Evolutionary conservation across 306 rosid genomes (phyloP), one percentile per base, ranked within the genome.

Genomic region (Carpinus fangiana): DNA sequence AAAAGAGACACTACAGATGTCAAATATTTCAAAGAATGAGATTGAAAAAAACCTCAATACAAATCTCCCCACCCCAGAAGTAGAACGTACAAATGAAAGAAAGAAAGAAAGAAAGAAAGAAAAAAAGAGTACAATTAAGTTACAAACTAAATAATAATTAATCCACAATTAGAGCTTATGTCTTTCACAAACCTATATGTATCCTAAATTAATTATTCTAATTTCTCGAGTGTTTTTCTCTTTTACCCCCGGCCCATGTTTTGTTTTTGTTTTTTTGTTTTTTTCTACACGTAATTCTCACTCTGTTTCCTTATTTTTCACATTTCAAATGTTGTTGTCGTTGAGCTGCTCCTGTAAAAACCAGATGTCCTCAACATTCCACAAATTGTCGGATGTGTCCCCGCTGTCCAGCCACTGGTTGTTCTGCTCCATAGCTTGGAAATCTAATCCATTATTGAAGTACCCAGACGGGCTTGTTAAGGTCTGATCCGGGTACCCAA

Each of bases 301-400:
- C 16, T 18, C 23, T 4, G 0, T 64, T 43, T 59, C 46, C 17
- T 26, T 54, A 11, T 43, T 20, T 18, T 21, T 10, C 45, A 41
- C 62, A 34, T 70, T 77, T 78, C 67, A 83, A 73, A 84, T 64
- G 77, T 47, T 87, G 66, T 73, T 87, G 78, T 86, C 82, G 79
- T 78, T 53, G 55, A 89, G 92, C 26, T 85, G 90, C 11, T 90
- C 90, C 73, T 87, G 92, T 57, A 88, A 86, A 76, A 96, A 85
- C 88, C 89, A 81, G 73, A 90, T 83, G 76, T 85, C 90, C 48
- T 91, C 98, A 66, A 77, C 87, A 70, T 86, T 86, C 97, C 92
- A 96, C 64, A 91, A 79, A 76, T 62, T 84, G 82, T 88, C 93
- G 20, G 91, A 83, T 17, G 88, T 52, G 76, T 86, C 94, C 82